Percentiles rank a stretch among this genome's conserved stretches.
Conservation (phyloP, 345 rosid species). For the Bretschneidera sinensis region DNA sequence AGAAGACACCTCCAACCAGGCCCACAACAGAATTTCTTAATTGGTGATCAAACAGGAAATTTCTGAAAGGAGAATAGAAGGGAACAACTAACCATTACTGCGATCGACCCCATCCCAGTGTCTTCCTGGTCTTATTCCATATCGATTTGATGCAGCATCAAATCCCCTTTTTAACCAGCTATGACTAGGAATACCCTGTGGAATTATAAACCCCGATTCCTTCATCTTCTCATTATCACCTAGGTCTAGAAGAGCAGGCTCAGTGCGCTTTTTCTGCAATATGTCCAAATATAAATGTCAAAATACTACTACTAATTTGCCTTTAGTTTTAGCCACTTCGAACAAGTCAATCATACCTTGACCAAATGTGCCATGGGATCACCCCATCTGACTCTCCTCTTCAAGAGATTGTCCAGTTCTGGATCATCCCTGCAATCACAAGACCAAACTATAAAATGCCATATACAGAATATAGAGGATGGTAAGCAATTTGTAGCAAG, state of each 20-base stretch:
- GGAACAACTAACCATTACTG: conserved; percentile 65
- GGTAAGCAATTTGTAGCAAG: background rate
- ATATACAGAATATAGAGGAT: background rate
- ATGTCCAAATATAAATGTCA: conserved; percentile 9
- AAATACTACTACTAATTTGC: conserved; percentile 2
- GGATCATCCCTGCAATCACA: conserved; percentile 73
- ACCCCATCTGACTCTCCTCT: conserved; percentile 75
- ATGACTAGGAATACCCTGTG: conserved; percentile 73
- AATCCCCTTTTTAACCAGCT: conserved; percentile 83
- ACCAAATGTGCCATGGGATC: conserved; percentile 98
- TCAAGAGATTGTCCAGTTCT: conserved; percentile 75
- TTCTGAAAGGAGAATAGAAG: background rate
- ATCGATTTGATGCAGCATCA: conserved; percentile 77
- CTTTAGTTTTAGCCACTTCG: background rate
- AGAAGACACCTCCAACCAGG: background rate
- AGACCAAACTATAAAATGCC: conserved; percentile 11
- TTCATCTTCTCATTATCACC: conserved; percentile 86
- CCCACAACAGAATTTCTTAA: background rate
- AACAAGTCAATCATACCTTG: conserved; percentile 43
- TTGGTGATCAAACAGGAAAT: too few species aligned
- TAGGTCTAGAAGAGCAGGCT: conserved; percentile 51
- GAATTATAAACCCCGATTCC: conserved; percentile 83
- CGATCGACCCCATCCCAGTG: conserved; percentile 99
- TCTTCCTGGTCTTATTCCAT: conserved; percentile 89
- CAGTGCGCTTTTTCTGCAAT: conserved; percentile 56